A percentile compares a stretch with the other conserved stretches of the same genome.
Evolutionary conservation across 1,284 basidiomycete genomes (phyloP).

Genomic region (Porodaedalea pini): DNA sequence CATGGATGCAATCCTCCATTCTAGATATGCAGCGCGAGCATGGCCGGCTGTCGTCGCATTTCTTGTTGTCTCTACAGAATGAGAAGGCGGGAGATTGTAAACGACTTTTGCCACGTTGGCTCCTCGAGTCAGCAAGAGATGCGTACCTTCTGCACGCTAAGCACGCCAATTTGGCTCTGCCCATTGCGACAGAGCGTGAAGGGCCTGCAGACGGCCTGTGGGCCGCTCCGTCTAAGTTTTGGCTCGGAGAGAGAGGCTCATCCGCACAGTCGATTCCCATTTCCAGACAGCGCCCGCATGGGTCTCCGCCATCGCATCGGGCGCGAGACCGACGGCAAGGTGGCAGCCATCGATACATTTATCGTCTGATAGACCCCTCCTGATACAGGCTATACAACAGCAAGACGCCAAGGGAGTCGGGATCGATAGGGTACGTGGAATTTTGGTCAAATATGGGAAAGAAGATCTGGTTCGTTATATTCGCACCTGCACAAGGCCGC

Average conservation of each 20-base stretch:
- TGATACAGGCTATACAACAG: slow-evolving; percentile 40
- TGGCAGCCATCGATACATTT: slow-evolving; percentile 55
- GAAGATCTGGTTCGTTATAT: background rate
- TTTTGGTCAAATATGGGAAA: slow-evolving; percentile 6
- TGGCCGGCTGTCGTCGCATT: slow-evolving; percentile 58
- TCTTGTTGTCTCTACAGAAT: slow-evolving; percentile 46
- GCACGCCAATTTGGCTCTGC: slow-evolving; percentile 54
- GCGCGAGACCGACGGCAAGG: slow-evolving; percentile 49
- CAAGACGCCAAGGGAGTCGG: background rate
- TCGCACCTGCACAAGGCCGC: slow-evolving; percentile 35
- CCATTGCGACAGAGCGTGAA: slow-evolving; percentile 29
- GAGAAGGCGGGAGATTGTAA: no score
- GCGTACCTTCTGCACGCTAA: slow-evolving; percentile 43
- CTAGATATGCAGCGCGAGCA: slow-evolving; percentile 54
- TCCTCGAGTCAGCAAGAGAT: background rate
- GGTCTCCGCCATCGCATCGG: slow-evolving; percentile 54
- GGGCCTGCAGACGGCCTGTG: slow-evolving; percentile 13
- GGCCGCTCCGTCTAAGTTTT: slow-evolving; percentile 25
- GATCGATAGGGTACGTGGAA: background rate
- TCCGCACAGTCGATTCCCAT: slow-evolving; percentile 43
- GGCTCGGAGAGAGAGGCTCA: slow-evolving; percentile 14
- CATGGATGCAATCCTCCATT: slow-evolving; percentile 51
- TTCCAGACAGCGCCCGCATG: slow-evolving; percentile 49
- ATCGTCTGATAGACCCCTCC: slow-evolving; percentile 41
- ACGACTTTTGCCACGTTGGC: background rate